These are phyloP conservation scores for Tolypocladium inflatum DNA, from an alignment of 2,329 filamentous ascomycete genomes.

Conservation along the genomic window DNA sequence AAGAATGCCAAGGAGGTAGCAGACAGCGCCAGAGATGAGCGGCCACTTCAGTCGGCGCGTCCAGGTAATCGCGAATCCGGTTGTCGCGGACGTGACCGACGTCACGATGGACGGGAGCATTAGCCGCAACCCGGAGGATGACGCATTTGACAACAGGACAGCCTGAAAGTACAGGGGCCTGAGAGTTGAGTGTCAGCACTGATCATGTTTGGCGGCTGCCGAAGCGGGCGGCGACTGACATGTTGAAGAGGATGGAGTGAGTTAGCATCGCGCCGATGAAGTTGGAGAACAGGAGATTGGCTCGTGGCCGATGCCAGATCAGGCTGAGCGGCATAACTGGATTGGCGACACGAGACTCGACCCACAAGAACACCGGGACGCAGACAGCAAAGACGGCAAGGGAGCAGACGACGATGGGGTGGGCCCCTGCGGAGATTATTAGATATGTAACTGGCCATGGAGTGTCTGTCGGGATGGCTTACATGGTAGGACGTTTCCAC, in stretches of 20 bases:
- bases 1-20: slow-evolving; percentile 41
- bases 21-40: slow-evolving; percentile 39
- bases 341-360: slow-evolving; percentile 37
- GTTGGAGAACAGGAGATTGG: slow-evolving; percentile 50
- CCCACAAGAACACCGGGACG: slow-evolving; percentile 42
- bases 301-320: slow-evolving; percentile 38
- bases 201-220: background rate
- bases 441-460: background rate
- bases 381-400: slow-evolving; percentile 36
- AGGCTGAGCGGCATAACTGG: slow-evolving; percentile 53
- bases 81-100: slow-evolving; percentile 43
- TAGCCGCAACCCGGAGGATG: slow-evolving; percentile 60
- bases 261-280: slow-evolving; percentile 38
- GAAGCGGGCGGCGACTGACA: slow-evolving; percentile 23
- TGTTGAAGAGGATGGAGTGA: slow-evolving; percentile 51
- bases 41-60: slow-evolving; percentile 52
- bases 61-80: slow-evolving; percentile 53
- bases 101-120: slow-evolving; percentile 51
- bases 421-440: slow-evolving; percentile 33
- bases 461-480: slow-evolving; percentile 13
- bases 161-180: slow-evolving; percentile 70
- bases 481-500: slow-evolving; percentile 54
- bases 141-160: slow-evolving; percentile 60
- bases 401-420: slow-evolving; percentile 46
- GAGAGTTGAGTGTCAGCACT: background rate